Evolutionary conservation across 1,139 yeast genomes (phyloP), one percentile per base, ranked within the genome.

Genomic region (Candida gigantensis): DNA sequence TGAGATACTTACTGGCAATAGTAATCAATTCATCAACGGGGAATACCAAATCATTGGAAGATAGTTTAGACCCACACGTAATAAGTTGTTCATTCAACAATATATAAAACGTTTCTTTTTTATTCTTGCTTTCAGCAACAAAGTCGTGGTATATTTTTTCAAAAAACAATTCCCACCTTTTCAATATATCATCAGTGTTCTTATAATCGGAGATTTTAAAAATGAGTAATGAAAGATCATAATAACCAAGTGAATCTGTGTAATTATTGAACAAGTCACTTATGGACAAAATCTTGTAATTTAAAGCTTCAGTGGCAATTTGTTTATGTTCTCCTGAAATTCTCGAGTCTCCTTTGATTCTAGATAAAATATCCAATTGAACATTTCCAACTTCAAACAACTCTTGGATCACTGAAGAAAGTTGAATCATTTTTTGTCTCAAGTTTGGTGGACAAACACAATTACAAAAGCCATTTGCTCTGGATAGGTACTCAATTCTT

Each of bases 401-500:
- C 54, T 90, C 96, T 48, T 81, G 84, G 24, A 90, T 84, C 46
- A 75, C 68, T 8, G 80, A 71, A 1, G 88, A 74, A 40, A 92
- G 68, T 51, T 79, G 82, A 21, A 82, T 77, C 77, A 87, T 82
- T 46, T 79, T 78, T 52, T 84, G 95, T 47, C 94, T 75, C 51
- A 82, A 72, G 42, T 75, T 79, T 21, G 94, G 89, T 15, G 94
- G 84, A 46, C 92, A 81, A 20, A 79, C 81, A 58, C 95, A 84
- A 52, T 86, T 86, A 56, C 96, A 86, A 65, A 87, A 90, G 3
- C 96, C 96, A 57, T 84, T 85, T 1, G 97, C 97, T 47, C 97
- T 77, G 1, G 97, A 86, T 42, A 92, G 71, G 53, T 78, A 89
- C 58, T 90, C 97, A 34, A 92, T 83, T 57, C 98, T 76, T 50